Percentiles rank a stretch among this genome's conserved stretches.
phyloP scores from a whole-genome alignment of 768 basidiomycete species.

The Neoboletus subvelutipes region DNA sequence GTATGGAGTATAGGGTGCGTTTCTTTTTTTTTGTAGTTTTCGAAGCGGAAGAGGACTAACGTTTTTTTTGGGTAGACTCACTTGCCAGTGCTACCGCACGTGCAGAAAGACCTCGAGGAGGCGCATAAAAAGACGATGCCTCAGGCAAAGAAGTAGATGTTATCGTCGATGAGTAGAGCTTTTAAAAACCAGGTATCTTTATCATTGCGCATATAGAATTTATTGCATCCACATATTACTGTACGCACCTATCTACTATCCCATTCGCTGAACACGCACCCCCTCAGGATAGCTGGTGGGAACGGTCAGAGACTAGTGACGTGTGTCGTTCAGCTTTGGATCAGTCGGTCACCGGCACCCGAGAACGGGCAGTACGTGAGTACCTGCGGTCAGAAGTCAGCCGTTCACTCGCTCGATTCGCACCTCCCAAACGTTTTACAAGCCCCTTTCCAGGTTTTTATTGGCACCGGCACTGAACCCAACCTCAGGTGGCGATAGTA shows the following conservation, averaged over 20 bases:
- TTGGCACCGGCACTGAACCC: too few species aligned
- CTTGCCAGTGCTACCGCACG: slow-evolving; percentile 76
- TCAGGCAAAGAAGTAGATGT: slow-evolving; percentile 65
- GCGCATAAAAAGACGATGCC: slow-evolving; percentile 79
- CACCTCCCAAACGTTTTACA: background rate
- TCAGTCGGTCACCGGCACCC: too few species aligned
- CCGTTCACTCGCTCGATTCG: background rate
- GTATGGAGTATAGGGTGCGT: slow-evolving; percentile 75
- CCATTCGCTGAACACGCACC: slow-evolving; percentile 6
- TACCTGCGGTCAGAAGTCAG: background rate
- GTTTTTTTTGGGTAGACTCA: slow-evolving; percentile 54
- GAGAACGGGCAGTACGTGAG: background rate
- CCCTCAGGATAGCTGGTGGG: background rate
- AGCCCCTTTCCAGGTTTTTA: background rate
- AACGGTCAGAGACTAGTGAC: background rate
- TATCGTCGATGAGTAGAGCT: background rate
- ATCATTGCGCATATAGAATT: slow-evolving; percentile 19
- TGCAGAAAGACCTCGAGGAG: slow-evolving; percentile 88
- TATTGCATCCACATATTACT: slow-evolving; percentile 15
- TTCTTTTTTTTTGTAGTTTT: background rate
- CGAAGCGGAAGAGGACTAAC: background rate
- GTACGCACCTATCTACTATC: slow-evolving; percentile 12
- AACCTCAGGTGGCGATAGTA: too few species aligned
- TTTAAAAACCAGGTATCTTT: slow-evolving; percentile 3
- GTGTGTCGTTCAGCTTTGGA: background rate